A percentile compares a stretch with the other conserved stretches of the same genome.
phyloP scores from a whole-genome alignment of 2,329 filamentous ascomycete species.

The Penicillium corylophilum region DNA sequence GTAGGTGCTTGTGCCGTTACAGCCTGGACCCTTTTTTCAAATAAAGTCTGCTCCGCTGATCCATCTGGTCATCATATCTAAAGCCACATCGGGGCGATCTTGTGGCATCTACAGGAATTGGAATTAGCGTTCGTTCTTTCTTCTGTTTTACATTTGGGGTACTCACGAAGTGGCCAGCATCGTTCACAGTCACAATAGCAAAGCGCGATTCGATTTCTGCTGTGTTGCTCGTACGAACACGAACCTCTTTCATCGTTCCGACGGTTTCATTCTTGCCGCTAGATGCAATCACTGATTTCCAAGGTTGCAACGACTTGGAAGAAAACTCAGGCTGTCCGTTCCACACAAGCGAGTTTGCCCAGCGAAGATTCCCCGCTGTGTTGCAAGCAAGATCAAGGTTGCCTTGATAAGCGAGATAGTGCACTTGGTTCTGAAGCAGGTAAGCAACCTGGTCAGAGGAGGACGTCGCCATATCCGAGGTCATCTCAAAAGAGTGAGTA shows the following conservation, averaged over 20 bases:
- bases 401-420: slow-evolving; percentile 26
- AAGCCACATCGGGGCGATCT: not conserved
- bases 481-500: not conserved
- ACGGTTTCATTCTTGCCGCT: not conserved
- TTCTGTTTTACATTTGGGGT: not conserved
- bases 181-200: not conserved
- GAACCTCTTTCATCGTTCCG: not conserved
- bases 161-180: not conserved
- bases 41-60: not conserved
- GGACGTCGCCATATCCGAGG: not conserved
- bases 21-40: not conserved
- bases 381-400: slow-evolving; percentile 30
- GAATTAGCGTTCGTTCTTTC: not conserved
- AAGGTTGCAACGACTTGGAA: not conserved
- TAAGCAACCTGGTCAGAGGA: not conserved
- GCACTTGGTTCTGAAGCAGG: slow-evolving; percentile 13
- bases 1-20: no score
- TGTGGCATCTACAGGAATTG: not conserved
- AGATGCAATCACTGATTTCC: not conserved
- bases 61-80: not conserved
- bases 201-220: not conserved
- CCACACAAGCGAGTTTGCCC: not conserved
- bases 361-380: slow-evolving; percentile 25
- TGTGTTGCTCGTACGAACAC: not conserved
- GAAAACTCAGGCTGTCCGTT: not conserved